Conservation (phyloP, 768 basidiomycete species). For the Arthromyces matolae region DNA sequence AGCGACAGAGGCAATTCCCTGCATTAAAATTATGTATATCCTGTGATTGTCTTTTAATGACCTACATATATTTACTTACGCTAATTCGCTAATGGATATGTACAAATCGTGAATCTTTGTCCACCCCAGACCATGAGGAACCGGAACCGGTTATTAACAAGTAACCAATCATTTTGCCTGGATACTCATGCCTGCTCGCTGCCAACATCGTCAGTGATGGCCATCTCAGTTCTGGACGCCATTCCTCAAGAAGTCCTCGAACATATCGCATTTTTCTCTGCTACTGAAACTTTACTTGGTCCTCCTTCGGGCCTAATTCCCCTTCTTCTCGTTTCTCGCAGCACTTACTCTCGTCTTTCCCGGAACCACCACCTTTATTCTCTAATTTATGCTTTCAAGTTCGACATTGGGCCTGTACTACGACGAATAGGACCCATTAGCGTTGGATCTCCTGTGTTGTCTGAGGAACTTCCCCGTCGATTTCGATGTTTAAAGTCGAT, state of each 20-base stretch:
- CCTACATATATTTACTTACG: no score
- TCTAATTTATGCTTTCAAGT: constrained; percentile 62
- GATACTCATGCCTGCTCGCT: constrained; percentile 8
- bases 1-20: background rate
- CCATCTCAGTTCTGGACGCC: constrained; percentile 34
- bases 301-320: constrained; percentile 59
- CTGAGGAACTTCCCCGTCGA: constrained; percentile 63
- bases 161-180: constrained; percentile 4
- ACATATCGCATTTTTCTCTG: constrained; percentile 67
- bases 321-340: constrained; percentile 49
- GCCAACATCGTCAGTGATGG: constrained; percentile 19
- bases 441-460: constrained; percentile 41
- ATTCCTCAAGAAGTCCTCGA: constrained; percentile 80
- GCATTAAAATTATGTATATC: background rate
- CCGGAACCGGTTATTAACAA: constrained; percentile 7
- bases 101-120: background rate
- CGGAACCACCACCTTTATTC: constrained; percentile 71
- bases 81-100: no score
- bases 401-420: constrained; percentile 52
- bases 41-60: no score
- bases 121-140: background rate
- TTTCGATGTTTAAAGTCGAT: constrained; percentile 57
- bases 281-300: constrained; percentile 48
- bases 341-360: constrained; percentile 47
- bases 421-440: constrained; percentile 45